Evolutionary conservation across 768 basidiomycete genomes (phyloP).

Genomic region (Serendipita indica): DNA sequence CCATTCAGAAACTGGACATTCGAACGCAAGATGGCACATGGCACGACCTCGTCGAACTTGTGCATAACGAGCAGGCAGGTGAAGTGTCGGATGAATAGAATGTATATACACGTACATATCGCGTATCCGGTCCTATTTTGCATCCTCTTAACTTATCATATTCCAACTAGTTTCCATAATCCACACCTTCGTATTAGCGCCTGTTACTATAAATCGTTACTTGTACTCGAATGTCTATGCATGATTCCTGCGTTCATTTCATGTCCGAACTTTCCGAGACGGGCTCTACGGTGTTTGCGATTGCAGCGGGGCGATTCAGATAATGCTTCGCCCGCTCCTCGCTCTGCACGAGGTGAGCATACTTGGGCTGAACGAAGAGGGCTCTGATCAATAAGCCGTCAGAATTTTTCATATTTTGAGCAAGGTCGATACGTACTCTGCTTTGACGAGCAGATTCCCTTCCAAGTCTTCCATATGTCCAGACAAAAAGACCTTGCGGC

Average conservation of each 20-base stretch:
- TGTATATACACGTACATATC: too few species aligned
- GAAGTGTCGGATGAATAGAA: too few species aligned
- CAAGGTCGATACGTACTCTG: conserved; percentile 38
- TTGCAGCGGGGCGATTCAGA: neutral
- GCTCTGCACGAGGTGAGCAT: conserved; percentile 61
- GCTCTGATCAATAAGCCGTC: conserved; percentile 31
- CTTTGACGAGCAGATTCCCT: conserved; percentile 73
- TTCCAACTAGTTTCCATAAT: neutral
- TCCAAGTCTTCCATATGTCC: conserved; percentile 65
- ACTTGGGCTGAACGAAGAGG: conserved; percentile 78
- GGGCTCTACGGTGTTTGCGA: neutral
- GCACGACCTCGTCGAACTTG: too few species aligned
- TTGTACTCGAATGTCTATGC: too few species aligned
- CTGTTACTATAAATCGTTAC: neutral
- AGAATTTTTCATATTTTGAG: neutral
- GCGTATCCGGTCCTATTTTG: too few species aligned
- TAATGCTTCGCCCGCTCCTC: conserved; percentile 34
- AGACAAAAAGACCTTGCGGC: conserved; percentile 59
- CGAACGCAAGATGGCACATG: too few species aligned
- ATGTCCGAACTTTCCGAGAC: neutral
- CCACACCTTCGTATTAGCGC: neutral
- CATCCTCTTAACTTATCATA: too few species aligned
- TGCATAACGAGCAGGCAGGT: too few species aligned
- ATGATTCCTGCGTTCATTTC: too few species aligned
- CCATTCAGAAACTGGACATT: too few species aligned